A percentile compares a stretch with the other conserved stretches of the same genome.
phyloP scores from a whole-genome alignment of 2,329 filamentous ascomycete species.

The Didymella sp. region DNA sequence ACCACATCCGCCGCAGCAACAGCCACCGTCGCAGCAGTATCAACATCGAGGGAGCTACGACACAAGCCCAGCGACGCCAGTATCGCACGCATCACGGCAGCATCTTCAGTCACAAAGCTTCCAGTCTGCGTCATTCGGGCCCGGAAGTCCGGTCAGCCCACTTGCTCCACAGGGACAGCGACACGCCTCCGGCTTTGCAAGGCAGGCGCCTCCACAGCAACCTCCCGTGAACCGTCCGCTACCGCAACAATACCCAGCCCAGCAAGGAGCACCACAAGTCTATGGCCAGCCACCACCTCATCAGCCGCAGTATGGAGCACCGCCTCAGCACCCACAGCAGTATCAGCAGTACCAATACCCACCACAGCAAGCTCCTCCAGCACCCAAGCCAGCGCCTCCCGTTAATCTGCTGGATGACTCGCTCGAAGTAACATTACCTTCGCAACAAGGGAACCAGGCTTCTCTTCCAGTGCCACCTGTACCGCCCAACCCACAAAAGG shows the following conservation, averaged over 20 bases:
- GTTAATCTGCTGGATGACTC: slow-evolving; percentile 68
- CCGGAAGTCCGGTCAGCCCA: slow-evolving; percentile 49
- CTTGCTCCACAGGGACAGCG: slow-evolving; percentile 41
- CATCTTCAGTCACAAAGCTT: slow-evolving; percentile 38
- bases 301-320: slow-evolving; percentile 26
- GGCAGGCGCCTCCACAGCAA: slow-evolving; percentile 28
- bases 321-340: slow-evolving; percentile 20
- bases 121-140: slow-evolving; percentile 30
- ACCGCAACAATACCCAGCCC: slow-evolving; percentile 22
- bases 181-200: slow-evolving; percentile 30
- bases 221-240: slow-evolving; percentile 22
- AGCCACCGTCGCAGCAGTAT: slow-evolving; percentile 26
- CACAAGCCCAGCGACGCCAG: slow-evolving; percentile 36
- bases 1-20: slow-evolving; percentile 42
- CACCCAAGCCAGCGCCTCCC: slow-evolving; percentile 35
- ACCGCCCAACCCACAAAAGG: slow-evolving; percentile 94
- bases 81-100: slow-evolving; percentile 37
- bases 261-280: slow-evolving; percentile 8
- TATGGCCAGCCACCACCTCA: slow-evolving; percentile 22
- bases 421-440: slow-evolving; percentile 65
- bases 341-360: slow-evolving; percentile 31
- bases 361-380: slow-evolving; percentile 28
- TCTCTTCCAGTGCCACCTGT: slow-evolving; percentile 78
- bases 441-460: slow-evolving; percentile 54
- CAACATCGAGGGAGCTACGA: slow-evolving; percentile 32